phyloP scores from a whole-genome alignment of 371 early-diverging fungal species.

The Mucor saturninus region DNA sequence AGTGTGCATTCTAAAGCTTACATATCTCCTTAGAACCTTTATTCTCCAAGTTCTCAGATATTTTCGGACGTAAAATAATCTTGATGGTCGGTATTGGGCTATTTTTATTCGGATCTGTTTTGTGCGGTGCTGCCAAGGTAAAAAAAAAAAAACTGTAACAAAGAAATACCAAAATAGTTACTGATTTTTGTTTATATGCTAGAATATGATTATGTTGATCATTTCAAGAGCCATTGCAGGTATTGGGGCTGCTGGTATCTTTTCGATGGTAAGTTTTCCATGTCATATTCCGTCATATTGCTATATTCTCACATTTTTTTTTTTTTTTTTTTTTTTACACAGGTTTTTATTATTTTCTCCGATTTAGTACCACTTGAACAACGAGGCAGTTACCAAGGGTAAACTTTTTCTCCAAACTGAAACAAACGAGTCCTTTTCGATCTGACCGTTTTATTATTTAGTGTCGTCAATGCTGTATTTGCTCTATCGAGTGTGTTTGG shows the following conservation, averaged over 20 bases:
- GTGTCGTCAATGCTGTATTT: slow-evolving; percentile 52
- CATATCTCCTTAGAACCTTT: slow-evolving; percentile 41
- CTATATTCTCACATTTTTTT: slow-evolving; percentile 1
- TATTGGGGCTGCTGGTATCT: slow-evolving; percentile 68
- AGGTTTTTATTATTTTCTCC: slow-evolving; percentile 67
- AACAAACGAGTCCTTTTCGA: not conserved
- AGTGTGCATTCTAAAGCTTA: not conserved
- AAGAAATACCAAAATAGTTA: not conserved
- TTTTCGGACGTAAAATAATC: slow-evolving; percentile 74
- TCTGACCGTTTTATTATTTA: slow-evolving; percentile 4
- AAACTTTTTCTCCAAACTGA: slow-evolving; percentile 1
- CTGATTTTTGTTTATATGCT: slow-evolving; percentile 5
- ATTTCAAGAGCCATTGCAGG: slow-evolving; percentile 64
- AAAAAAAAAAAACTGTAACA: not conserved
- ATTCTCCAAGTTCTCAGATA: slow-evolving; percentile 71
- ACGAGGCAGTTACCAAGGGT: slow-evolving; percentile 65
- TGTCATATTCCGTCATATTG: not conserved
- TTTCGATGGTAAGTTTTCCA: slow-evolving; percentile 37
- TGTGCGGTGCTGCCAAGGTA: slow-evolving; percentile 62
- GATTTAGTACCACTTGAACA: slow-evolving; percentile 63
- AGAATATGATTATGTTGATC: slow-evolving; percentile 68
- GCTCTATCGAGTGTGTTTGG: slow-evolving; percentile 52
- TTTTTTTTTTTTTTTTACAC: not conserved
- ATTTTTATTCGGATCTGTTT: slow-evolving; percentile 66
- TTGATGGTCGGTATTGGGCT: slow-evolving; percentile 58